A percentile compares a stretch with the other conserved stretches of the same genome.
Conservation (phyloP, 2,329 filamentous ascomycete species). For the Cladophialophora immunda region DNA sequence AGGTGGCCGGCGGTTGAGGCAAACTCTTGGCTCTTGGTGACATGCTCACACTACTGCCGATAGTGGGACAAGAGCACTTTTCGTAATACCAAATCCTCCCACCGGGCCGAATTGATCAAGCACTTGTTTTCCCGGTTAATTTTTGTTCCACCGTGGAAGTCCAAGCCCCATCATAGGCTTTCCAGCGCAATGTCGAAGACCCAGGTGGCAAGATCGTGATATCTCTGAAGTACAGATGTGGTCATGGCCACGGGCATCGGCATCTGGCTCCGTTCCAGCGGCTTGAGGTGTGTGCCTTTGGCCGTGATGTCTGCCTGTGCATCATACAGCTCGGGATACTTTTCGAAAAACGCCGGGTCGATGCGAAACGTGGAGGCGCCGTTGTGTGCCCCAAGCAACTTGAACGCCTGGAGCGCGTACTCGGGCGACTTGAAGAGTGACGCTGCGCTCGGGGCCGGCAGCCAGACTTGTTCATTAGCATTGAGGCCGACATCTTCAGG, state of each 20-base stretch:
- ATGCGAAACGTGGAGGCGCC: conserved; percentile 5
- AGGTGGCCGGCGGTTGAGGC: too few relatives aligned
- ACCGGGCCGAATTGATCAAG: too few relatives aligned
- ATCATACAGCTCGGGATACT: conserved; percentile 22
- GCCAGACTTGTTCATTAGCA: not conserved
- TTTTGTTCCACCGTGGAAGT: too few relatives aligned
- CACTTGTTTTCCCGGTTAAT: too few relatives aligned
- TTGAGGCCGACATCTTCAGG: not conserved
- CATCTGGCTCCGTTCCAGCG: not conserved
- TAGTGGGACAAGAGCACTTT: too few relatives aligned
- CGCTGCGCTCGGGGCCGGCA: conserved; percentile 15
- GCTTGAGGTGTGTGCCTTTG: not conserved
- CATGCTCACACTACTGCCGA: too few relatives aligned
- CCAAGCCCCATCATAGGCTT: too few relatives aligned
- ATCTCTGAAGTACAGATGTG: not conserved
- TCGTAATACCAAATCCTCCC: too few relatives aligned
- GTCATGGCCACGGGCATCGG: not conserved
- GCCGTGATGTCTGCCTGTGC: not conserved
- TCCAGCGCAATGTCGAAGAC: not conserved
- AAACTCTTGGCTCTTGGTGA: too few relatives aligned
- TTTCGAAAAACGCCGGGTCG: conserved; percentile 23
- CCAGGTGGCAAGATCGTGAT: conserved; percentile 7
- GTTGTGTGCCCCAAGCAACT: not conserved
- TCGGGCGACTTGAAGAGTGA: conserved; percentile 11
- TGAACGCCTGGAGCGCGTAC: conserved; percentile 10